Conservation (phyloP, 2,329 filamentous ascomycete species). For the Hypoxylon rubiginosum region DNA sequence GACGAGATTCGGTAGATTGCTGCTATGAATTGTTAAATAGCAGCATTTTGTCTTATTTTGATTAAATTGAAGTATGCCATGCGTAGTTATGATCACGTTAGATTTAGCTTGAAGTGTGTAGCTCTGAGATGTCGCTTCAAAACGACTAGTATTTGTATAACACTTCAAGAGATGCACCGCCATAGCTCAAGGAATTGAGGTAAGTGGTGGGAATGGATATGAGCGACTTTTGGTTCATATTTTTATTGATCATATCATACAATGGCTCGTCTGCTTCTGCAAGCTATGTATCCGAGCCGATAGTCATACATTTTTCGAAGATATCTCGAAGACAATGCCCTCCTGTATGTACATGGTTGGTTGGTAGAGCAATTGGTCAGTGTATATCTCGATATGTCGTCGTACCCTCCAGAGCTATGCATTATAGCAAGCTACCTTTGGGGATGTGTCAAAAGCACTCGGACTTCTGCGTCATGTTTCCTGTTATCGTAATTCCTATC, state of each 20-base stretch:
- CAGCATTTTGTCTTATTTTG: too few species aligned
- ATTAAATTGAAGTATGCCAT: too few species aligned
- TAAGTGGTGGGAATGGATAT: too few species aligned
- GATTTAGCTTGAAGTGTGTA: too few species aligned
- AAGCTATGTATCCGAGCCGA: not conserved
- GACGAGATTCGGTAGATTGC: too few species aligned
- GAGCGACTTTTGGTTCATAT: not conserved
- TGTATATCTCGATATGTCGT: not conserved
- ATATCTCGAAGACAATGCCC: slow-evolving; percentile 14
- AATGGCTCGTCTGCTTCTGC: slow-evolving; percentile 2
- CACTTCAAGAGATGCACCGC: too few species aligned
- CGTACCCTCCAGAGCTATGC: not conserved
- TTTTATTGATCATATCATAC: slow-evolving; percentile 24
- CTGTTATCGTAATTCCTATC: not conserved
- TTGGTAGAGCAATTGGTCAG: slow-evolving; percentile 6
- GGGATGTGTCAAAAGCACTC: not conserved
- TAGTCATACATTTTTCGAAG: slow-evolving; percentile 16
- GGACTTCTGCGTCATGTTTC: not conserved
- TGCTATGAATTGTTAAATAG: too few species aligned
- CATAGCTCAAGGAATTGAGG: too few species aligned
- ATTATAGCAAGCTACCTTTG: not conserved
- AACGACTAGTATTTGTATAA: too few species aligned
- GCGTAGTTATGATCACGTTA: too few species aligned
- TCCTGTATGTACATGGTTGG: slow-evolving; percentile 15
- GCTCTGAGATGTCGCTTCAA: too few species aligned